Base-by-base conservation (phyloP, 257 asterid species). In the Jasminum sambac region DNA sequence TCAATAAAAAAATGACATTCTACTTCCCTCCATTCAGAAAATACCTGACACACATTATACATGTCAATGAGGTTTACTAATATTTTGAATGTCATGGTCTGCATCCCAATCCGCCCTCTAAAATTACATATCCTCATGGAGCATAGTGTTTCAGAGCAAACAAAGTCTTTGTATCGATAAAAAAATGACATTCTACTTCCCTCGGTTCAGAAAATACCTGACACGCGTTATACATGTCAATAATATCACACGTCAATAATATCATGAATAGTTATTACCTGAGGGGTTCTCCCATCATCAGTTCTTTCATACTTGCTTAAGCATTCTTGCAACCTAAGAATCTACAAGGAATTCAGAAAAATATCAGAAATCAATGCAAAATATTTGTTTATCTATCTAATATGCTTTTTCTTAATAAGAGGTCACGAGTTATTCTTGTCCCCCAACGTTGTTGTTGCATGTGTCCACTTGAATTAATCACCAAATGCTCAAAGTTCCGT, bases 291-390 rank as follows among this genome's bases (percentile, higher is more conserved):
- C 83, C 96, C 99, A 73, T 84, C 96, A 78, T 85, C 84, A 58
- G 95, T 76, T 78, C 95, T 87, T 86, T 86, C 93, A 83, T 89
- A 95, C 80, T 95, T 95, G 85, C 96, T 85, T 72, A 95, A 83
- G 84, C 92, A 73, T 76, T 95, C 98, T 84, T 91, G 98, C 78
- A 91, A 77, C 55, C 97, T 86, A 69, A 95, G 96, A 85, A 95
- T 95, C 99, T 94, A 74, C 76, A 85, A 71, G 58, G 74, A 67
- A 71, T 70, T 60, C 26, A 83, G 24, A 74, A 69, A 74, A 69
- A 24, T 48, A 59, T 71, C 70, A 81, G 69, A 69, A 68, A 30
- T 67, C 70, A 1, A 44, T 34, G 36, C 41, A 24, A 74, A n/a
- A 39, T n/a, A n/a, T n/a, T n/a, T 40, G 62, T 40, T 42, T 65